Conservation (phyloP, 2,329 filamentous ascomycete species). For the Setomelanomma holmii region DNA sequence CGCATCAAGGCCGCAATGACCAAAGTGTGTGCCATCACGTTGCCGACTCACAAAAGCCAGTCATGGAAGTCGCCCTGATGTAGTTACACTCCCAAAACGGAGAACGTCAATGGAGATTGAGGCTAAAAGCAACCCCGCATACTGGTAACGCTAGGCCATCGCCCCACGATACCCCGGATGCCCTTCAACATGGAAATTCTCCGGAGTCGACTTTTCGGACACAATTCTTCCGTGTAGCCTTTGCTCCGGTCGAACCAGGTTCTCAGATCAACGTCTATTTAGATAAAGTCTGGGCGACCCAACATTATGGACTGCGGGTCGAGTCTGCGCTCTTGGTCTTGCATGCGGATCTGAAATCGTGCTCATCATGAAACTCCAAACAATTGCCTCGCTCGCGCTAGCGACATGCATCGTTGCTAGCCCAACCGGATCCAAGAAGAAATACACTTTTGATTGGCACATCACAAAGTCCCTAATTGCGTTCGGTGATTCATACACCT, state of each 20-base stretch:
- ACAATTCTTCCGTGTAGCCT: constrained; percentile 20
- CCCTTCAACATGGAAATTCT: neutral
- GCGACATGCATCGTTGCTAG: constrained; percentile 4
- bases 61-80: no score
- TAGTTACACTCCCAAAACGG: neutral
- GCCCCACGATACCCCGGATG: neutral
- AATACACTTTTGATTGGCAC: constrained; percentile 22
- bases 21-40: no score
- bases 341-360: neutral
- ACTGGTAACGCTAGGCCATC: neutral
- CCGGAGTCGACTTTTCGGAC: constrained; percentile 12
- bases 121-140: neutral
- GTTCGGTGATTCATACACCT: constrained; percentile 62
- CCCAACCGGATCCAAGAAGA: neutral
- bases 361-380: constrained; percentile 17
- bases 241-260: neutral
- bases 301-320: neutral
- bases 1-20: no score
- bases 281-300: neutral
- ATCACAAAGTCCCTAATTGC: constrained; percentile 45
- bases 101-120: neutral
- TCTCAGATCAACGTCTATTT: neutral
- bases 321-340: neutral
- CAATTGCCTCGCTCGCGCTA: constrained; percentile 2
- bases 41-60: no score